These are phyloP conservation scores for Linum trigynum DNA, from an alignment of 345 rosid species.

Conservation along the genomic window DNA sequence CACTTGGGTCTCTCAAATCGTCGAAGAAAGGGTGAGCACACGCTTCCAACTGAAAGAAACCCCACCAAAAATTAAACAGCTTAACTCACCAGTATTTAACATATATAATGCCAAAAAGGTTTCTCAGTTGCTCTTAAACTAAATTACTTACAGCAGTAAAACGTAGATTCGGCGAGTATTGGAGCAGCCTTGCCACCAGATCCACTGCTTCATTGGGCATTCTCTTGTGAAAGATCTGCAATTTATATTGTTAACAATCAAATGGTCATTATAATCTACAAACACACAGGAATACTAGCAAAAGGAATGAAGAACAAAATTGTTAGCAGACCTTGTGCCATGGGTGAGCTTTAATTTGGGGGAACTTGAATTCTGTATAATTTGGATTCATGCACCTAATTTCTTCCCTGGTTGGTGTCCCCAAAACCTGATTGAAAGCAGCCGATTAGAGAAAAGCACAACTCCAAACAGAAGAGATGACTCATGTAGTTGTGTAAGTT, in stretches of 20 bases:
- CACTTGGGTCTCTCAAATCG: conserved; percentile 66
- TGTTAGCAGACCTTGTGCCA: conserved; percentile 77
- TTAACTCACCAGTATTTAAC: not conserved
- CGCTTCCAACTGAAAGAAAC: conserved; percentile 66
- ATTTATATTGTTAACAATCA: conserved; percentile 3
- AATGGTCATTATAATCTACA: not conserved
- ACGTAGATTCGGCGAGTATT: conserved; percentile 76
- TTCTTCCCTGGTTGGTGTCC: conserved; percentile 96
- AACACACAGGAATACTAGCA: not conserved
- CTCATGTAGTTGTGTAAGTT: not conserved
- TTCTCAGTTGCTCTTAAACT: not conserved
- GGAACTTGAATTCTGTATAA: conserved; percentile 92
- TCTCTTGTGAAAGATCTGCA: conserved; percentile 64
- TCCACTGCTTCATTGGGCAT: conserved; percentile 75
- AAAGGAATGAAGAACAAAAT: conserved; percentile 1
- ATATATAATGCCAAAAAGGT: not conserved
- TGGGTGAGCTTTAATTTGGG: conserved; percentile 98
- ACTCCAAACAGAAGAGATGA: not conserved
- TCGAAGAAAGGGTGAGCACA: conserved; percentile 97
- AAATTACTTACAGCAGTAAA: conserved; percentile 56
- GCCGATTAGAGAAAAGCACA: not conserved
- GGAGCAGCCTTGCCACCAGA: conserved; percentile 79
- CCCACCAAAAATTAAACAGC: not conserved
- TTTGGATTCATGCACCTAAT: conserved; percentile 98
- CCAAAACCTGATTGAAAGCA: conserved; percentile 48